These are phyloP conservation scores for Pleurotus tuber-regium DNA, from an alignment of 768 basidiomycete species.

Conservation along the genomic window DNA sequence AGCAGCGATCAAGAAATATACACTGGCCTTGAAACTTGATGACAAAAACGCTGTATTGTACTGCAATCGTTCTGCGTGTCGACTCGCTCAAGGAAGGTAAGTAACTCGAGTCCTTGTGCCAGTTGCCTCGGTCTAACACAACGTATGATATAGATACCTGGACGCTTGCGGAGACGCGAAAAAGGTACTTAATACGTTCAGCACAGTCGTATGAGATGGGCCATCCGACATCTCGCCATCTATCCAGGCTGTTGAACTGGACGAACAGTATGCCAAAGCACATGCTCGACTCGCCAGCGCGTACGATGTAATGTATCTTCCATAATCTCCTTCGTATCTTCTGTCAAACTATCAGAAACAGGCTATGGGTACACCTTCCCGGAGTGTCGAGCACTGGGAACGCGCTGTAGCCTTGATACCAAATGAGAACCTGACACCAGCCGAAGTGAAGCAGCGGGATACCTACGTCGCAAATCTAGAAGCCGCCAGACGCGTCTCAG, in stretches of 20 bases:
- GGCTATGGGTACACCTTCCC: constrained; percentile 19
- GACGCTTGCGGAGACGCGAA: constrained; percentile 29
- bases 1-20: constrained; percentile 13
- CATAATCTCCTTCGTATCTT: too few species aligned
- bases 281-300: constrained; percentile 39
- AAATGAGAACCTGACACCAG: constrained; percentile 22
- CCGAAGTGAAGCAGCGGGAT: constrained; percentile 30
- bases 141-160: constrained; percentile 22
- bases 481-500: constrained; percentile 18
- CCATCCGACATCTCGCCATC: too few species aligned
- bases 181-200: too few species aligned
- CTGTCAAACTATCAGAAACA: too few species aligned
- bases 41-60: constrained; percentile 18
- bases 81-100: constrained; percentile 13
- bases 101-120: neutral
- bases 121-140: neutral
- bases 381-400: constrained; percentile 26
- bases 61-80: constrained; percentile 21
- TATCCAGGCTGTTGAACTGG: constrained; percentile 33
- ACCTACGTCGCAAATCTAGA: constrained; percentile 31
- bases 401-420: constrained; percentile 30
- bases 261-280: constrained; percentile 39
- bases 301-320: constrained; percentile 26
- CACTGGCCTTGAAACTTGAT: constrained; percentile 13
- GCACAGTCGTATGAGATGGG: too few species aligned